Evolutionary conservation across 495 filamentous ascomycete species (phyloP).

Genomic region (Apodospora peruviana): DNA sequence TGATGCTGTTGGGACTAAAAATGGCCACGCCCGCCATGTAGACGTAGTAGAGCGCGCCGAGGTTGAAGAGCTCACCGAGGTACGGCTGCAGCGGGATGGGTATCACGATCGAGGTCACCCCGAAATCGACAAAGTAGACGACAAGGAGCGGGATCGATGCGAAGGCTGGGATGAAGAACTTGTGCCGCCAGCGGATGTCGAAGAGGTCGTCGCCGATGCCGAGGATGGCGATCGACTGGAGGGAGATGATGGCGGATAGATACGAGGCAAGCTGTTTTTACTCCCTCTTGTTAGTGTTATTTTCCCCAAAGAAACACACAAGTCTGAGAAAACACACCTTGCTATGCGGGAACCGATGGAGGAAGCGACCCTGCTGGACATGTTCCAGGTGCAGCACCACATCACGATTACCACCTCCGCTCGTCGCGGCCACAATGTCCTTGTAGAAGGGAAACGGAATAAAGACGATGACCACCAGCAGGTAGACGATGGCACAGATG

Average conservation of each 20-base stretch:
- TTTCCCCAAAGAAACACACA: not conserved
- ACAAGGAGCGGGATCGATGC: conserved; percentile 90
- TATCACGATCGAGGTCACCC: conserved; percentile 89
- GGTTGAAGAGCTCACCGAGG: conserved; percentile 73
- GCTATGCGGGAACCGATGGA: conserved; percentile 89
- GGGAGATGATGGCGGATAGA: conserved; percentile 84
- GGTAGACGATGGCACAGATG: conserved; percentile 86
- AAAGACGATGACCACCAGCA: conserved; percentile 80
- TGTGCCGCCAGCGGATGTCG: conserved; percentile 98
- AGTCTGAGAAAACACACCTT: conserved; percentile 54
- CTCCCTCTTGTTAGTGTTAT: not conserved
- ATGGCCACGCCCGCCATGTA: conserved; percentile 96
- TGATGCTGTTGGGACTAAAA: conserved; percentile 97
- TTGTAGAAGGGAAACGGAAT: conserved; percentile 97
- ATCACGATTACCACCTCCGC: conserved; percentile 87
- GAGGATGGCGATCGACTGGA: conserved; percentile 83
- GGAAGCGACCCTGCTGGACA: conserved; percentile 68
- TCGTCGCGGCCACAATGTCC: conserved; percentile 93
- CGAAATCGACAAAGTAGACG: conserved; percentile 97
- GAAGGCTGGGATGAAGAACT: conserved; percentile 93
- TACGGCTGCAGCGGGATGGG: conserved; percentile 78
- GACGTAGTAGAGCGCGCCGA: conserved; percentile 86
- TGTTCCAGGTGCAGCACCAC: conserved; percentile 62
- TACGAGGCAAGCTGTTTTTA: conserved; percentile 76
- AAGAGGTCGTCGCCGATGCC: conserved; percentile 95